phyloP scores from a whole-genome alignment of 768 basidiomycete species.

The Boletus tomentosulus region DNA sequence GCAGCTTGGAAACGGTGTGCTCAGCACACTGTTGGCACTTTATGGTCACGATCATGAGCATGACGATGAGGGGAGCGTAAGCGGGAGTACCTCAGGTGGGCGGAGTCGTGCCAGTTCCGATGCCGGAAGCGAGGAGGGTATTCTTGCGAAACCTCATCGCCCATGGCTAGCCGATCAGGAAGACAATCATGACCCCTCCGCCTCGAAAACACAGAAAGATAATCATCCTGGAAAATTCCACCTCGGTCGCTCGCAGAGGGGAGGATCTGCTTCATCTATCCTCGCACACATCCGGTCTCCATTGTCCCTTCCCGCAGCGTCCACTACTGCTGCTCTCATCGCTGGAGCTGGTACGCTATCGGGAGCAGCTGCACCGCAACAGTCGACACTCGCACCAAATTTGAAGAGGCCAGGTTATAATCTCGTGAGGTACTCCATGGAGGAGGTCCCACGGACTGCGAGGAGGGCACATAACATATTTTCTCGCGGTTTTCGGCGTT shows the following conservation, averaged over 20 bases:
- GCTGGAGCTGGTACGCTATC: conserved; percentile 62
- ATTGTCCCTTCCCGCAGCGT: conserved; percentile 14
- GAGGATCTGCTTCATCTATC: conserved; percentile 26
- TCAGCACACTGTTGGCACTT: conserved; percentile 62
- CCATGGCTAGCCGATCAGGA: conserved; percentile 20
- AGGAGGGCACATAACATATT: background rate
- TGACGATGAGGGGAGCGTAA: conserved; percentile 27
- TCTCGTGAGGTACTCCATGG: conserved; percentile 49
- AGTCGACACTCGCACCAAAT: conserved; percentile 49
- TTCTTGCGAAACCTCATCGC: conserved; percentile 15
- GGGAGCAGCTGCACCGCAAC: conserved; percentile 54
- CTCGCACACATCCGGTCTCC: conserved; percentile 16
- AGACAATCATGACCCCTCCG: background rate
- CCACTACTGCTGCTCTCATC: conserved; percentile 54
- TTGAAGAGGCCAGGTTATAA: conserved; percentile 61
- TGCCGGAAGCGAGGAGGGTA: conserved; percentile 14
- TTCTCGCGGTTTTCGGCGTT: conserved; percentile 8
- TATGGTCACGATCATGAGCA: conserved; percentile 39
- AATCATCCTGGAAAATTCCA: background rate
- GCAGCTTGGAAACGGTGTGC: conserved; percentile 46
- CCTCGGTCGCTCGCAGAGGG: conserved; percentile 19
- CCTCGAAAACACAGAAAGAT: conserved; percentile 3
- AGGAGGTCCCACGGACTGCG: conserved; percentile 2
- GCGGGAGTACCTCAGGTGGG: conserved; percentile 19
- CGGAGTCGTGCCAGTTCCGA: conserved; percentile 22